Base-by-base conservation (phyloP, 371 early-diverging fungal species). In the Circinella umbellata region DNA sequence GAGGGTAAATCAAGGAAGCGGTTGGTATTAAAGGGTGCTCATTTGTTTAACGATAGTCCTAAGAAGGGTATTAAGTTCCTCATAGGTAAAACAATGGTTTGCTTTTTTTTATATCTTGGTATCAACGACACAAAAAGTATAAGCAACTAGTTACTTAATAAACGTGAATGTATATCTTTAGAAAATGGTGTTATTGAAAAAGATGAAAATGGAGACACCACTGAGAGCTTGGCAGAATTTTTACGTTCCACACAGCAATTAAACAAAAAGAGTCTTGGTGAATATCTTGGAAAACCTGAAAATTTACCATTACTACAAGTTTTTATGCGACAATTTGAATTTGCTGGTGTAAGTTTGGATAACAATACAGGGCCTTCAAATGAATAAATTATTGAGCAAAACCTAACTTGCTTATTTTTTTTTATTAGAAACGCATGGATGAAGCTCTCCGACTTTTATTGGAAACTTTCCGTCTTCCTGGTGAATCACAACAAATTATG, bases 401-500 rank as follows among this genome's bases (percentile, higher is more conserved):
- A 27, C 27, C 27, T 42, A 42, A 42, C 42, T 9, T 42, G 42
- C 6, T 6, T 51, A 8, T 13, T 51, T 51, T 15, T 3, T 27
- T 20, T 20, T 34, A 49, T 48, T 68, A 89, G 86, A 91, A 89
- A 79, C 88, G 93, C 35, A 78, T 98, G 62, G 95, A 97, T 73
- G 95, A 96, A 75, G 94, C 96, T 0, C 73, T 97, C 49, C 88
- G 99, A 51, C 81, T 84, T 37, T 85, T 96, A 34, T 80, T 98
- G 11, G 91, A 91, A 68, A 87, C 91, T 11, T 98, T 98, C 86
- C 88, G 96, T 59, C 77, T 98, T 18, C 95, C 96, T 4, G 98
- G 98, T 39, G 99, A 98, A 81, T 89, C 95, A 37, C 97, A 98
- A 79, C 93, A 95, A 73, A 97, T 98, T 65, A 93, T 94, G 68